These are phyloP conservation scores for Trichoderma sp. DNA, from an alignment of 2,329 filamentous ascomycete genomes.

Conservation along the genomic window DNA sequence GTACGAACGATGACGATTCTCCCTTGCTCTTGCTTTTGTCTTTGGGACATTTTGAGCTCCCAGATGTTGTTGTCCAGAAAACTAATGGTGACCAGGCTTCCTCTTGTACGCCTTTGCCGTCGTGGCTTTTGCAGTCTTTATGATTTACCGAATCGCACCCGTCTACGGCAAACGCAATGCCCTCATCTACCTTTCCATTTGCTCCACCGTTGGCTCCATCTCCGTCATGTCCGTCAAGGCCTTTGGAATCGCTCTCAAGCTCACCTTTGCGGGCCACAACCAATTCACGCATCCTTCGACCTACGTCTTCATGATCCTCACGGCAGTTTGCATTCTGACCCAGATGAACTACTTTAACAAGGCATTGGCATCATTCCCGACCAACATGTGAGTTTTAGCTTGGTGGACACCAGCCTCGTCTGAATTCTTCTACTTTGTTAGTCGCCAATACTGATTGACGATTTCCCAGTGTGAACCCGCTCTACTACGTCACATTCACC, in stretches of 20 bases:
- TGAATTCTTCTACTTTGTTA: neutral
- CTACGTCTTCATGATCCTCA: slow-evolving; percentile 95
- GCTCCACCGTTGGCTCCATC: slow-evolving; percentile 92
- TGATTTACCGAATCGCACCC: slow-evolving; percentile 95
- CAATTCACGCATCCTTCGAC: slow-evolving; percentile 94
- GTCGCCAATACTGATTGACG: slow-evolving; percentile 19
- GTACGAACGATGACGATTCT: too few species aligned
- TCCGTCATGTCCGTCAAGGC: slow-evolving; percentile 99
- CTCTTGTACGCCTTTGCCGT: slow-evolving; percentile 81
- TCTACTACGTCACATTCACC: slow-evolving; percentile 97
- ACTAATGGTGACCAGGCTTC: too few species aligned
- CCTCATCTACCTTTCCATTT: slow-evolving; percentile 94
- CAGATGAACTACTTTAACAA: slow-evolving; percentile 99
- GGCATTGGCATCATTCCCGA: slow-evolving; percentile 91
- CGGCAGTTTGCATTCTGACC: slow-evolving; percentile 87
- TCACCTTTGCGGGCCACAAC: slow-evolving; percentile 89
- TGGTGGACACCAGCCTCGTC: neutral
- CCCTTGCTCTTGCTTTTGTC: too few species aligned
- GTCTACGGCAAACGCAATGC: slow-evolving; percentile 92
- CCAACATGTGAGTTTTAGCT: slow-evolving; percentile 74
- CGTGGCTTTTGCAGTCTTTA: slow-evolving; percentile 78
- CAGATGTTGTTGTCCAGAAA: too few species aligned
- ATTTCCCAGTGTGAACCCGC: slow-evolving; percentile 73
- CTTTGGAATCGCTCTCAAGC: slow-evolving; percentile 94
- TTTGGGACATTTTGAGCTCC: too few species aligned